Conservation (phyloP, 768 basidiomycete species). For the Calocera cornea region DNA sequence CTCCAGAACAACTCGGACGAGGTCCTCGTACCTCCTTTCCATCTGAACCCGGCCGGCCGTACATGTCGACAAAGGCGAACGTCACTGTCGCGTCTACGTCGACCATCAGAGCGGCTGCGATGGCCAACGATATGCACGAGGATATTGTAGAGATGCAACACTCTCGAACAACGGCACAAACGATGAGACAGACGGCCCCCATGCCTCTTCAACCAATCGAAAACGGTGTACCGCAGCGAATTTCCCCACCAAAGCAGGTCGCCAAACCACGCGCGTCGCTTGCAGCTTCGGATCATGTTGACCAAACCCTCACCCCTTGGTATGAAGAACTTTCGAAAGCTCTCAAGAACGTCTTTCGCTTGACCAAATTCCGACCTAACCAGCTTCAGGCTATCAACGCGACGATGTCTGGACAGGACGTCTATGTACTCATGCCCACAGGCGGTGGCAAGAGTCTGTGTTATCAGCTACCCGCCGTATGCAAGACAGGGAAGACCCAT, state of each 20-base stretch:
- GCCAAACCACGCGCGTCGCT: neutral
- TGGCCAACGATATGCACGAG: neutral
- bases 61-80: too few species aligned
- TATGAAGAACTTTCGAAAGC: conserved; percentile 41
- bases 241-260: neutral
- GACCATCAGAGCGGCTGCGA: neutral
- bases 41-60: neutral
- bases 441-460: conserved; percentile 85
- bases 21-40: neutral
- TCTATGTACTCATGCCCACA: conserved; percentile 93
- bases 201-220: neutral
- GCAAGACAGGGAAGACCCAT: conserved; percentile 49
- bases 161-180: neutral
- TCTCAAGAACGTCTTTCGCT: conserved; percentile 46
- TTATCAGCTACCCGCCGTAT: conserved; percentile 83
- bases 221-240: neutral
- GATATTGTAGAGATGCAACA: neutral
- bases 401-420: conserved; percentile 66
- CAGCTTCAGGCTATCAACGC: conserved; percentile 79
- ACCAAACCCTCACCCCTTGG: conserved; percentile 17
- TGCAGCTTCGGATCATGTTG: neutral
- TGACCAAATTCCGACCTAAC: conserved; percentile 60
- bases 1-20: neutral
- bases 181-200: neutral
- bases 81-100: neutral